phyloP scores from a whole-genome alignment of 768 basidiomycete species.

The Collybia sordida region DNA sequence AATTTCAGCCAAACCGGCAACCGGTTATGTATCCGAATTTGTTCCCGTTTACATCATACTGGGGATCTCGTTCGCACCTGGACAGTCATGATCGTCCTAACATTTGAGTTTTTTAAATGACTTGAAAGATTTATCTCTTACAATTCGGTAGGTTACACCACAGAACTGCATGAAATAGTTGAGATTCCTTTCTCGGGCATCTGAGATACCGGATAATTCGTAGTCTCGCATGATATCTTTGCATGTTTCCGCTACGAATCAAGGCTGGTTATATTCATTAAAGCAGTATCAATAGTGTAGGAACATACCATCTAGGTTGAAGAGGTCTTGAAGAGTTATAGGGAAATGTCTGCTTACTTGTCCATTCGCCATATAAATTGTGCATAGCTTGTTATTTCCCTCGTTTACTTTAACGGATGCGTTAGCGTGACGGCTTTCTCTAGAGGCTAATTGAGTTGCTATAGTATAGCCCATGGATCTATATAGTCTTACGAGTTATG shows the following conservation, averaged over 20 bases:
- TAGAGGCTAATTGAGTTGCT: slow-evolving; percentile 18
- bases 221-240: slow-evolving; percentile 39
- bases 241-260: slow-evolving; percentile 27
- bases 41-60: too few species aligned
- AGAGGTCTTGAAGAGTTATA: slow-evolving; percentile 49
- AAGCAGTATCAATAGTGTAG: background rate
- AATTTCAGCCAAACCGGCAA: too few species aligned
- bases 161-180: slow-evolving; percentile 58
- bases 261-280: background rate
- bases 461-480: background rate
- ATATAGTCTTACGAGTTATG: slow-evolving; percentile 55
- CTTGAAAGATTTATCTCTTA: slow-evolving; percentile 14
- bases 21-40: too few species aligned
- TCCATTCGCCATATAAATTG: slow-evolving; percentile 49
- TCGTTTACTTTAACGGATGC: slow-evolving; percentile 42
- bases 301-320: slow-evolving; percentile 47
- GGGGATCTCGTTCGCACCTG: slow-evolving; percentile 12
- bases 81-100: background rate
- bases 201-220: slow-evolving; percentile 32
- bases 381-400: slow-evolving; percentile 38
- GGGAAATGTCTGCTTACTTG: slow-evolving; percentile 49
- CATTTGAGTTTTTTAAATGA: too few species aligned
- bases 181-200: slow-evolving; percentile 45
- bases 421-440: slow-evolving; percentile 60
- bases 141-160: slow-evolving; percentile 59